Percentiles rank a stretch among this genome's conserved stretches.
Conservation (phyloP, 1,284 basidiomycete species). For the Apiotrichum montevideense region DNA sequence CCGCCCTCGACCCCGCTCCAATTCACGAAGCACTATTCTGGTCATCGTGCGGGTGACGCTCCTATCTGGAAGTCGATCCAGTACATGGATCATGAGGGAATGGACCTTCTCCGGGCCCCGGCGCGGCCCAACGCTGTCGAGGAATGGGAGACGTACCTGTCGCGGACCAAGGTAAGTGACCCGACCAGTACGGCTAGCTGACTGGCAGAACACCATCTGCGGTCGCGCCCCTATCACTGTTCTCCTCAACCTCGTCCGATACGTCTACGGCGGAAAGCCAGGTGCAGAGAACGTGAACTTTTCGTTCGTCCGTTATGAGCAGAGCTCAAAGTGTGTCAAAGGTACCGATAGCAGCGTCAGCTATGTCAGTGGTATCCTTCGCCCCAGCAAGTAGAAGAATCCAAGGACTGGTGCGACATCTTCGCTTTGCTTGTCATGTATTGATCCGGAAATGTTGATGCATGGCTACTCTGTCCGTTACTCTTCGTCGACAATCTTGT, state of each 20-base stretch:
- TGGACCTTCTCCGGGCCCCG: constrained; percentile 32
- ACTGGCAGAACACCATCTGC: constrained; percentile 81
- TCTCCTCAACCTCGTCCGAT: constrained; percentile 67
- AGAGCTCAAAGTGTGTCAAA: constrained; percentile 70
- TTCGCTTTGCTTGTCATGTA: background rate
- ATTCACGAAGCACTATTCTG: background rate
- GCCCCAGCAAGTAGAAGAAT: background rate
- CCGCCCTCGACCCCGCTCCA: constrained; percentile 54
- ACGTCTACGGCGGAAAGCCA: constrained; percentile 54
- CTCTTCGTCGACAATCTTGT: constrained; percentile 52
- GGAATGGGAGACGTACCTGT: constrained; percentile 68
- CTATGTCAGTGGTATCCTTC: constrained; percentile 69
- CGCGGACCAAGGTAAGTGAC: constrained; percentile 53
- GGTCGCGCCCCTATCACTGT: constrained; percentile 93
- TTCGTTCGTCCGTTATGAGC: constrained; percentile 84
- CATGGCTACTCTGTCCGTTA: constrained; percentile 17
- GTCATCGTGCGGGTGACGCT: constrained; percentile 52
- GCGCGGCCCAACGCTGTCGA: constrained; percentile 53
- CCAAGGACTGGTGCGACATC: too few species aligned
- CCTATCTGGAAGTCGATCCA: constrained; percentile 60
- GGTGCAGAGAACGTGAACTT: constrained; percentile 21
- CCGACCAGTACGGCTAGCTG: background rate
- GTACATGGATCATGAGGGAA: constrained; percentile 45
- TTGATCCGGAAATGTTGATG: constrained; percentile 13
- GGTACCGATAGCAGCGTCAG: constrained; percentile 82